Base-by-base conservation (phyloP, 306 rosid genomes). In the Nissolia schottii region DNA sequence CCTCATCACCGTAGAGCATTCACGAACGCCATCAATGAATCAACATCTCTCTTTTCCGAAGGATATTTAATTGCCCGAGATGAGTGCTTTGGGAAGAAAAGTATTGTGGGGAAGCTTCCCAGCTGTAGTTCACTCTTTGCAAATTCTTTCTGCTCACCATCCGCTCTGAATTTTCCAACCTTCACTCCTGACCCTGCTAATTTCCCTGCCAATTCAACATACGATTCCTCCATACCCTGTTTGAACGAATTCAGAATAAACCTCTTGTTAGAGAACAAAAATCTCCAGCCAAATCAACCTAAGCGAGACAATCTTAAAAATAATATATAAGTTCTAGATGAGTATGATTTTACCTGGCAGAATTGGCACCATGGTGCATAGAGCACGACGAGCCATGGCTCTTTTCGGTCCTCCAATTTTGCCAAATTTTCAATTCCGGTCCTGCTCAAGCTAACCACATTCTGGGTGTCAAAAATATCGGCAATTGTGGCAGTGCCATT, bases 291-390 rank as follows among this genome's bases (percentile, higher is more conserved):
- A 60, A 53, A 35, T 22, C 19, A 38, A 60, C 50, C 12, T 3
- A 7, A 7, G n/a, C 20, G 24, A 73, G 35, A 65, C 11, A 56
- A 12, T 3, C 11, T 72, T 6, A 66, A 45, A 12, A n/a, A 58
- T 4, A 66, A 54, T 14, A 62, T 37, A 9, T 5, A 64, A 11
- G 67, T 8, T n/a, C 48, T 4, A 8, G 58, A n/a, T n/a, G 61
- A 50, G 49, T 22, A 32, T 31, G 35, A 25, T 24, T 51, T 73
- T 84, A 88, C 91, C 94, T 94, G 97, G 75, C 97, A 91, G 80
- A 91, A 94, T 16, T 50, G 93, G 97, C 97, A 94, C 99, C 99
- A 94, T 2, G 99, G 99, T 25, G 99, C 97, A 76, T 94, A 94
- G 43, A 94, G 96, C 56, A 94, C 99, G 2, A 94, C 96, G 43